Conservation (phyloP, 1,284 basidiomycete species). For the Ganoderma lucidum region DNA sequence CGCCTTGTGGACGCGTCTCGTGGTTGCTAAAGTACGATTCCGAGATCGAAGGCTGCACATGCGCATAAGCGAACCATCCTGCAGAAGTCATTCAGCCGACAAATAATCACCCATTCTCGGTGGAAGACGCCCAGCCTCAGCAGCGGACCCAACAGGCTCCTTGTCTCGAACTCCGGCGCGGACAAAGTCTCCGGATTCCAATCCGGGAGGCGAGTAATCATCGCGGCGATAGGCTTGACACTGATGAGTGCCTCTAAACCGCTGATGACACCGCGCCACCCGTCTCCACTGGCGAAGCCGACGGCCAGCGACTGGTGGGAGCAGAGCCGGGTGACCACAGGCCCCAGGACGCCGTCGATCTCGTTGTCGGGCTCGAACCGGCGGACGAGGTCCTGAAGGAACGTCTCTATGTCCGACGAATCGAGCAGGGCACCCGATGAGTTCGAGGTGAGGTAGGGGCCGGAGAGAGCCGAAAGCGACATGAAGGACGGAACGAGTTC, state of each 20-base stretch:
- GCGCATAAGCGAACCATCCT: background rate
- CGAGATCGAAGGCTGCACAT: slow-evolving; percentile 76
- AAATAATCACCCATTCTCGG: slow-evolving; percentile 82
- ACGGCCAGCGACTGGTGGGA: slow-evolving; percentile 72
- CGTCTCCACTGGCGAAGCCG: slow-evolving; percentile 73
- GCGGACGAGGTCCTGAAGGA: slow-evolving; percentile 74
- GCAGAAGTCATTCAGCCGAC: background rate
- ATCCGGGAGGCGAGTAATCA: slow-evolving; percentile 76
- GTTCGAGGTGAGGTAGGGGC: slow-evolving; percentile 63
- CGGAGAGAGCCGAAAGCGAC: slow-evolving; percentile 69
- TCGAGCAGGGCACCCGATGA: slow-evolving; percentile 48
- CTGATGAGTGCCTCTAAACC: slow-evolving; percentile 85
- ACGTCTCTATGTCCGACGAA: slow-evolving; percentile 70
- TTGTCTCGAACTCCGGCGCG: slow-evolving; percentile 67
- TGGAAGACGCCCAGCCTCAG: slow-evolving; percentile 85
- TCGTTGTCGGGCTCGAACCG: slow-evolving; percentile 66
- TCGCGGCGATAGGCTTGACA: slow-evolving; percentile 83
- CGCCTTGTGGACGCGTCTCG: slow-evolving; percentile 74
- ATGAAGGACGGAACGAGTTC: slow-evolving; percentile 84
- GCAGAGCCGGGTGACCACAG: slow-evolving; percentile 65
- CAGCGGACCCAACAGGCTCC: slow-evolving; percentile 82
- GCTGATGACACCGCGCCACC: slow-evolving; percentile 89
- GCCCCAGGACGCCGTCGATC: slow-evolving; percentile 50
- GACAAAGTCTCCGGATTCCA: slow-evolving; percentile 72
- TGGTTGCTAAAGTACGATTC: slow-evolving; percentile 87